Evolutionary conservation across 139 green algal species (phyloP).

Genomic region (Volvox africanus): DNA sequence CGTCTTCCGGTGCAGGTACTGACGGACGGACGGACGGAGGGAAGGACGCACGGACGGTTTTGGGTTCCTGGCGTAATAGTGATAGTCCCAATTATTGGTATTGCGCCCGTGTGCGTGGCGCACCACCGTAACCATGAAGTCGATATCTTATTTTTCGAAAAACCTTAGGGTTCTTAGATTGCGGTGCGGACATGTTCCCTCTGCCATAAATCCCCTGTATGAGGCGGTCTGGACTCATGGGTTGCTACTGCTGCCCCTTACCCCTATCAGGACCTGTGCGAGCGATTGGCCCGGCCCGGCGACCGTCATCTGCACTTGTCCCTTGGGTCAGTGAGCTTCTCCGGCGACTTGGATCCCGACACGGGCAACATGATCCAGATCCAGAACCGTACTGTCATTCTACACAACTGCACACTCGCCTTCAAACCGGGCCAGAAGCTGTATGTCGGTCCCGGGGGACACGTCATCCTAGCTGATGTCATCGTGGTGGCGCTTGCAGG

Average conservation of each 20-base stretch:
- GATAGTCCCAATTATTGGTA: background rate
- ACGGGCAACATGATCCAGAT: slow-evolving; percentile 1
- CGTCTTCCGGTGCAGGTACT: background rate
- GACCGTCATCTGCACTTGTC: slow-evolving; percentile 27
- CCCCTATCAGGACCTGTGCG: slow-evolving; percentile 31
- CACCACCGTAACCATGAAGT: background rate
- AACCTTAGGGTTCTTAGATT: background rate
- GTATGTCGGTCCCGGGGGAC: background rate
- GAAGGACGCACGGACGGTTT: too few species aligned
- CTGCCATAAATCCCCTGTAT: background rate
- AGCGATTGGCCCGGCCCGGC: background rate
- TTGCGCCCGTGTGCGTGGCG: too few species aligned
- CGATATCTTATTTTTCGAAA: background rate
- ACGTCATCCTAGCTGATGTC: slow-evolving; percentile 34
- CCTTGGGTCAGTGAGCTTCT: slow-evolving; percentile 12
- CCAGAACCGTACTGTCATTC: slow-evolving; percentile 16
- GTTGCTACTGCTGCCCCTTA: too few species aligned
- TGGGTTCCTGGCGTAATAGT: too few species aligned
- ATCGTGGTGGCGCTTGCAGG: background rate
- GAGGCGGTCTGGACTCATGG: background rate
- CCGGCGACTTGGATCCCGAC: slow-evolving; percentile 6
- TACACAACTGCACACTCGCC: slow-evolving; percentile 21
- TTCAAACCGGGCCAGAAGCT: slow-evolving; percentile 15
- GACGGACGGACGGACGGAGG: too few species aligned
- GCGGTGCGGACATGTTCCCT: background rate